Evolutionary conservation across 495 filamentous ascomycete genomes (phyloP).

Genomic region (Neurospora terricola): DNA sequence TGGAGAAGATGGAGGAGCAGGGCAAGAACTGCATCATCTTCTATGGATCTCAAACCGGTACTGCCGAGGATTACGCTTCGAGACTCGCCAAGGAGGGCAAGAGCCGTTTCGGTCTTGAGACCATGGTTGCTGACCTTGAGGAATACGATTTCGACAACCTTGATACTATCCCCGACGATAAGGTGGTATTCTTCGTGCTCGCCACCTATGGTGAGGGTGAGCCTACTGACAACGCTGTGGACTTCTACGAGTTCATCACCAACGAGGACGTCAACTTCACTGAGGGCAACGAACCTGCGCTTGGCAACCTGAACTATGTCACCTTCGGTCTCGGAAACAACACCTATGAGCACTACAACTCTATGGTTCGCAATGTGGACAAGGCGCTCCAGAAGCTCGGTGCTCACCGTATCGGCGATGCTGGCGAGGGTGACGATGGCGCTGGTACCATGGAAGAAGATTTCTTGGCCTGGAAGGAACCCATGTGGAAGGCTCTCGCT

Average conservation of each 20-base stretch:
- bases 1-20: constrained; percentile 91
- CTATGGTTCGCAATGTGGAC: constrained; percentile 89
- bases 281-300: constrained; percentile 63
- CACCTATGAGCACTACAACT: constrained; percentile 99
- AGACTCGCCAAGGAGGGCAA: constrained; percentile 93
- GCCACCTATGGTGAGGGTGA: constrained; percentile 98
- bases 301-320: constrained; percentile 83
- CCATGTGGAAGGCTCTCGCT: constrained; percentile 86
- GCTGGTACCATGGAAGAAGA: constrained; percentile 99
- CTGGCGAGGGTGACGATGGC: constrained; percentile 95
- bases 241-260: constrained; percentile 95
- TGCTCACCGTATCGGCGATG: constrained; percentile 70
- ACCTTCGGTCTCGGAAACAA: constrained; percentile 96
- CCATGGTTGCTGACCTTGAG: constrained; percentile 96
- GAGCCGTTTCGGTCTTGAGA: constrained; percentile 91
- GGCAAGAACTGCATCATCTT: constrained; percentile 97
- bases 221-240: constrained; percentile 96
- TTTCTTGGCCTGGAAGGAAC: constrained; percentile 98
- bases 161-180: constrained; percentile 78
- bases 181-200: constrained; percentile 88
- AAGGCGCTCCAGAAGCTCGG: constrained; percentile 70
- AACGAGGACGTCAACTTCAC: constrained; percentile 75
- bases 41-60: constrained; percentile 97
- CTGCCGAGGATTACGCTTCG: constrained; percentile 98
- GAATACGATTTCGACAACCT: constrained; percentile 97